Evolutionary conservation across 1,139 yeast genomes (phyloP).

Genomic region (Saccharomyces hybrid): DNA sequence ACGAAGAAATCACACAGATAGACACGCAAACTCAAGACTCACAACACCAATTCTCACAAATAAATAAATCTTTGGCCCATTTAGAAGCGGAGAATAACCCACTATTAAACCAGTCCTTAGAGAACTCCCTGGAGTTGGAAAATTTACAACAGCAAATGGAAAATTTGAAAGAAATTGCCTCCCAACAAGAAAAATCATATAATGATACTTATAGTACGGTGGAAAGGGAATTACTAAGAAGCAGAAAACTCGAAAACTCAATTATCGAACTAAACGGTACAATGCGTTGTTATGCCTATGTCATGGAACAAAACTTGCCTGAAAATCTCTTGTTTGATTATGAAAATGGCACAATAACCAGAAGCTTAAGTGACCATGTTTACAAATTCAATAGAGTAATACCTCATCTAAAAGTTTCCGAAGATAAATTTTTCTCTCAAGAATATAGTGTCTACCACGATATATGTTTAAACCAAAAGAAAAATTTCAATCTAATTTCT

Average conservation of each 20-base stretch:
- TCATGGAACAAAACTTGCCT: conserved; percentile 9
- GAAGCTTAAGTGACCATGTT: conserved; percentile 3
- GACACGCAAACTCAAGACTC: conserved; percentile 8
- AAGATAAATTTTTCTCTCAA: conserved; percentile 13
- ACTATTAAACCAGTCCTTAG: conserved; percentile 1
- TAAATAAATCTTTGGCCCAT: conserved; percentile 9
- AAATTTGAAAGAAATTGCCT: conserved; percentile 14
- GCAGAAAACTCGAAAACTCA: conserved; percentile 45
- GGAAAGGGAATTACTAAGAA: conserved; percentile 29
- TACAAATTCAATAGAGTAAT: conserved; percentile 6
- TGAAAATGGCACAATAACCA: conserved; percentile 6
- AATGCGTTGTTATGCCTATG: conserved; percentile 25
- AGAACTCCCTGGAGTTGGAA: conserved; percentile 1
- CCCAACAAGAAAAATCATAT: conserved; percentile 17
- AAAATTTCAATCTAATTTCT: conserved; percentile 24
- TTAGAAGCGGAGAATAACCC: conserved; percentile 9
- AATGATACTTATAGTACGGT: conserved; percentile 24
- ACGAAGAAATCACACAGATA: conserved; percentile 9
- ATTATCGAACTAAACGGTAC: conserved; percentile 43
- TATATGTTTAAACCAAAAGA: conserved; percentile 20
- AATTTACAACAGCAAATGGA: conserved; percentile 8
- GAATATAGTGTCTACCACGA: conserved; percentile 21
- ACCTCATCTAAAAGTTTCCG: conserved; percentile 8
- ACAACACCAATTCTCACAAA: conserved; percentile 5
- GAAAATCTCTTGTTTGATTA: conserved; percentile 13